phyloP scores from a whole-genome alignment of 208 protist genomes.

The Trypanosoma melophagium region DNA sequence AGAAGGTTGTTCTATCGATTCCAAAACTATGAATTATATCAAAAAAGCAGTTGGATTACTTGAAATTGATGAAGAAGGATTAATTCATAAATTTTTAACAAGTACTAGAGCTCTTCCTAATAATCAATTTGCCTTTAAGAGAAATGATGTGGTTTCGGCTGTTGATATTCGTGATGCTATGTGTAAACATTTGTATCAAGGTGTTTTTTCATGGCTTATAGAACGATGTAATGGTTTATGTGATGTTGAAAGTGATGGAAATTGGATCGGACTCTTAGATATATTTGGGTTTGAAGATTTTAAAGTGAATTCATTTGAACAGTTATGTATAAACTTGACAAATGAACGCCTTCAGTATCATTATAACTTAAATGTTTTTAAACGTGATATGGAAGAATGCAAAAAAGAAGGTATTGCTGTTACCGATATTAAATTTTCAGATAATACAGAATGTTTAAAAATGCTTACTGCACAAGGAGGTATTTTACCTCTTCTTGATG shows the following conservation, averaged over 20 bases:
- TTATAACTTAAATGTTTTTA: conserved; percentile 87
- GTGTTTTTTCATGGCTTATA: conserved; percentile 39
- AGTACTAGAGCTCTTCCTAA: conserved; percentile 26
- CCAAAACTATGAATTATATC: conserved; percentile 15
- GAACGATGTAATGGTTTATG: conserved; percentile 33
- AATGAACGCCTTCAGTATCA: conserved; percentile 48
- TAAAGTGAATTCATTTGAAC: conserved; percentile 36
- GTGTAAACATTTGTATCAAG: conserved; percentile 38
- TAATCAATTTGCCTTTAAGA: conserved; percentile 18
- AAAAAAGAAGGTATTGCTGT: conserved; percentile 77
- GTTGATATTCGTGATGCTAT: conserved; percentile 61
- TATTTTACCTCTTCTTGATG: conserved; percentile 77
- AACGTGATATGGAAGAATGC: conserved; percentile 59
- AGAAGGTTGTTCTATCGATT: conserved; percentile 14
- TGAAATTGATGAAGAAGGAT: conserved; percentile 20
- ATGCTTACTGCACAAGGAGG: conserved; percentile 70
- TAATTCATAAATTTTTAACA: conserved; percentile 30
- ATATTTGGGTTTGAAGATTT: conserved; percentile 47
- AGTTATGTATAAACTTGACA: conserved; percentile 40
- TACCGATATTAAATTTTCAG: conserved; percentile 60
- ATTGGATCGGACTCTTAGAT: conserved; percentile 46
- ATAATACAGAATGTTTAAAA: conserved; percentile 77
- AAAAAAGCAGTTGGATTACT: conserved; percentile 30
- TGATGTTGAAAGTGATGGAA: conserved; percentile 16
- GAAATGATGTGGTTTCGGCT: conserved; percentile 32